These are phyloP conservation scores for Posidonia oceanica DNA, from an alignment of 116 monocot species.

Conservation along the genomic window DNA sequence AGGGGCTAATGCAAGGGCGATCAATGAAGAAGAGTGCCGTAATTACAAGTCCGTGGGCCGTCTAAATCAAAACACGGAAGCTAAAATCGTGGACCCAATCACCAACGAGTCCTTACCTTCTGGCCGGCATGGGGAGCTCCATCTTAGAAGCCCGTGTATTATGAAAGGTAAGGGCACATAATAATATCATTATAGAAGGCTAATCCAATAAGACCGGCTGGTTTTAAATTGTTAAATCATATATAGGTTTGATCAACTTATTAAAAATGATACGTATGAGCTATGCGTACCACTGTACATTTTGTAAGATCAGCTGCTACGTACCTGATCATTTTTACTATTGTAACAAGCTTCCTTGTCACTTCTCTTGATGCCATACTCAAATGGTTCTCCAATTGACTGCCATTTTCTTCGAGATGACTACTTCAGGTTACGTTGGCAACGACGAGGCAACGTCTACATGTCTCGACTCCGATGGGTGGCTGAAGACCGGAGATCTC, in stretches of 20 bases:
- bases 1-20: conserved; percentile 44
- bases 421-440: conserved; percentile 48
- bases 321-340: no score
- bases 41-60: conserved; percentile 35
- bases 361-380: no score
- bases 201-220: no score
- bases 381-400: no score
- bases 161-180: conserved; percentile 35
- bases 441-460: conserved; percentile 50
- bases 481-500: conserved; percentile 74
- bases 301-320: no score
- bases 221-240: no score
- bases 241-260: no score
- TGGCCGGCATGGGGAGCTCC: conserved; percentile 47
- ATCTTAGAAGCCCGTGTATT: conserved; percentile 22
- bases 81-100: conserved; percentile 35
- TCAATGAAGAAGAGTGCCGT: conserved; percentile 27
- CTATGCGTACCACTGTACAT: no score
- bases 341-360: background rate
- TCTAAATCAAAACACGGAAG: conserved; percentile 25
- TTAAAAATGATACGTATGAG: no score
- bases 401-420: background rate
- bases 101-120: conserved; percentile 23
- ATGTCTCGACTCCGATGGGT: conserved; percentile 46
- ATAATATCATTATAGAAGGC: background rate